phyloP scores from a whole-genome alignment of 2,329 filamentous ascomycete species.

The Neophaeococcomyces mojaviensis region DNA sequence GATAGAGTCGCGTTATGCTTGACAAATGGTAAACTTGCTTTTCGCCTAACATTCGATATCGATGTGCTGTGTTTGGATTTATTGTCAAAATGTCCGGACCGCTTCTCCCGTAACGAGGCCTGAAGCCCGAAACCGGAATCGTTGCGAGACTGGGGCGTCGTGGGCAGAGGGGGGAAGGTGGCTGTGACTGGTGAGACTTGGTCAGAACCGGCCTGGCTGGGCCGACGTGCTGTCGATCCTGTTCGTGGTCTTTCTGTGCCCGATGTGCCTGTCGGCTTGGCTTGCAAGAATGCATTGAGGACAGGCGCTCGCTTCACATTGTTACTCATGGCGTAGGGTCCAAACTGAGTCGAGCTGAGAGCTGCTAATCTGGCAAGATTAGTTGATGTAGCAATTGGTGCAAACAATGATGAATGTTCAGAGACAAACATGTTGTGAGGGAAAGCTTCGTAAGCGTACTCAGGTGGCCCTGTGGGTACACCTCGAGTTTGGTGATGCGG shows the following conservation, averaged over 20 bases:
- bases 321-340: conserved; percentile 51
- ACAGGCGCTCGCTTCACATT: conserved; percentile 54
- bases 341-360: conserved; percentile 83
- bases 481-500: conserved; percentile 83
- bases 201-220: conserved; percentile 48
- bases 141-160: conserved; percentile 74
- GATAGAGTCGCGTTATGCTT: conserved; percentile 47
- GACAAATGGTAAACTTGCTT: conserved; percentile 64
- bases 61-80: conserved; percentile 53
- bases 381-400: conserved; percentile 59
- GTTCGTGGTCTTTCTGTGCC: conserved; percentile 68
- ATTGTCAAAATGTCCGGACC: conserved; percentile 84
- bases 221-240: conserved; percentile 48
- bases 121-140: conserved; percentile 87
- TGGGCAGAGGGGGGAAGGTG: conserved; percentile 67
- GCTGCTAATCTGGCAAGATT: conserved; percentile 79
- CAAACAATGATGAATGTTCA: conserved; percentile 76
- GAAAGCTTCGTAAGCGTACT: conserved; percentile 87
- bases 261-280: conserved; percentile 37
- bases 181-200: conserved; percentile 66
- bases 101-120: conserved; percentile 81
- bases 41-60: conserved; percentile 32
- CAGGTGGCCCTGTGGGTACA: conserved; percentile 78
- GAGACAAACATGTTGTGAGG: conserved; percentile 84
- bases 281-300: conserved; percentile 84